These are phyloP conservation scores for Xylaria acuta DNA, from an alignment of 495 filamentous ascomycete genomes.

Conservation along the genomic window DNA sequence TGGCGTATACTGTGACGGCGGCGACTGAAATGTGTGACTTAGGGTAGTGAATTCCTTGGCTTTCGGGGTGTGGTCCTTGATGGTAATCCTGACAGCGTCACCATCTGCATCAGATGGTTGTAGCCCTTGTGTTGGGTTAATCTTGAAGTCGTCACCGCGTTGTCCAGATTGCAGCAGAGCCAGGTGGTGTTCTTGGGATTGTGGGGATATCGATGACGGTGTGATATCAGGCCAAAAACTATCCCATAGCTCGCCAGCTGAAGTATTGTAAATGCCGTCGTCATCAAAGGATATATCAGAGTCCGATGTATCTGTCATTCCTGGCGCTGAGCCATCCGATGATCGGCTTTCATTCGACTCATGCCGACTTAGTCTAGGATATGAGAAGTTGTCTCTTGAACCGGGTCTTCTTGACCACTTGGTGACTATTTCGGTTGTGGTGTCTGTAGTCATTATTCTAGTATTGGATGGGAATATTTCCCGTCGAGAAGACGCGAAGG, in stretches of 20 bases:
- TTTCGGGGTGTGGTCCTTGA: not conserved
- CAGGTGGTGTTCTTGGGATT: conserved; percentile 31
- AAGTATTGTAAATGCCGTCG: conserved; percentile 36
- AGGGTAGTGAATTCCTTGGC: conserved; percentile 13
- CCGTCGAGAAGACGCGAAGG: conserved; percentile 23
- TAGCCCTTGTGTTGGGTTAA: conserved; percentile 11
- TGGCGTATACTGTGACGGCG: conserved; percentile 26
- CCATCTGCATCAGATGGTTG: conserved; percentile 12
- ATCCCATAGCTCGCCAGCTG: conserved; percentile 40
- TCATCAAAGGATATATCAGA: conserved; percentile 41
- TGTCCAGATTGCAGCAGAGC: conserved; percentile 29
- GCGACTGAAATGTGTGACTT: conserved; percentile 2
- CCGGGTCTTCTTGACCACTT: conserved; percentile 29
- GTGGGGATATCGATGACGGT: not conserved
- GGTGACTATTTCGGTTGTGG: conserved; percentile 4
- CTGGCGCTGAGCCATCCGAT: conserved; percentile 37
- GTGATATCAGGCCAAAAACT: conserved; percentile 37
- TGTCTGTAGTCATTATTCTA: conserved; percentile 17
- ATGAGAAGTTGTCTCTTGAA: conserved; percentile 37
- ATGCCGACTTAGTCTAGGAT: conserved; percentile 37
- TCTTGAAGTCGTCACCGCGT: conserved; percentile 25
- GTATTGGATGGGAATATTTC: conserved; percentile 1
- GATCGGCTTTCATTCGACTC: conserved; percentile 37
- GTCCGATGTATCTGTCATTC: conserved; percentile 43
- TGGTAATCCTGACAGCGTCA: conserved; percentile 27